Conservation (phyloP, 2,329 filamentous ascomycete species). For the Alternaria atra region DNA sequence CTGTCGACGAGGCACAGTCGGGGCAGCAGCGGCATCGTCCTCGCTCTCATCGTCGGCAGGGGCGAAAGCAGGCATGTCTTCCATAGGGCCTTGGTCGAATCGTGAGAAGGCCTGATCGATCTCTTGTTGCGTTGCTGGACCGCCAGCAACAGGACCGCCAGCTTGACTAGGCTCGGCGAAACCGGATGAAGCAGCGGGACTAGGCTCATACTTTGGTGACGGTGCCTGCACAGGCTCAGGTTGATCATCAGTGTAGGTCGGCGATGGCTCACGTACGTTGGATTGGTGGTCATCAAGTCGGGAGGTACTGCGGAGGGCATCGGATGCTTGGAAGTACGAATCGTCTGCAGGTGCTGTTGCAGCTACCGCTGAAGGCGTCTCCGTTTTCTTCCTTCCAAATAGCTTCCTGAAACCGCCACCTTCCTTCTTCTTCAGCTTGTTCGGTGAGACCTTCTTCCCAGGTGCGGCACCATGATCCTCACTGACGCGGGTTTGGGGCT, state of each 20-base stretch:
- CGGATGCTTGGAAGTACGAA: conserved; percentile 28
- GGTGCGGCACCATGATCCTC: conserved; percentile 30
- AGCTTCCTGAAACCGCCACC: conserved; percentile 52
- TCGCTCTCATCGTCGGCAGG: conserved; percentile 59
- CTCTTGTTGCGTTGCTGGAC: conserved; percentile 68
- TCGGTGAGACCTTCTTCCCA: conserved; percentile 43
- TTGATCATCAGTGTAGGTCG: conserved; percentile 31
- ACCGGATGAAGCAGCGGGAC: conserved; percentile 32
- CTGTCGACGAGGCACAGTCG: conserved; percentile 35
- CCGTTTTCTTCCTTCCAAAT: conserved; percentile 51
- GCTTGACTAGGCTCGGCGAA: conserved; percentile 49
- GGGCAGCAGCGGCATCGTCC: conserved; percentile 35
- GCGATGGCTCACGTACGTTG: conserved; percentile 37
- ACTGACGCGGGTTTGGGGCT: conserved; percentile 25
- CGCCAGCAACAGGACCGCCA: conserved; percentile 61
- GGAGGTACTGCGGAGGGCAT: conserved; percentile 36
- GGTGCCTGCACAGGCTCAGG: conserved; percentile 29
- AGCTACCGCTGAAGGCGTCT: conserved; percentile 24
- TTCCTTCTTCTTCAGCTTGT: conserved; percentile 51
- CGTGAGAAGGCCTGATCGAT: conserved; percentile 69
- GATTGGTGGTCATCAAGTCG: conserved; percentile 35
- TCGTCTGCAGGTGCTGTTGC: conserved; percentile 29
- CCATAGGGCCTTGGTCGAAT: conserved; percentile 89
- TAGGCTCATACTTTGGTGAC: conserved; percentile 39
- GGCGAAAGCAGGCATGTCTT: conserved; percentile 85